A percentile compares a stretch with the other conserved stretches of the same genome.
Conservation (phyloP, 768 basidiomycete genomes). For the Amanita rubescens region DNA sequence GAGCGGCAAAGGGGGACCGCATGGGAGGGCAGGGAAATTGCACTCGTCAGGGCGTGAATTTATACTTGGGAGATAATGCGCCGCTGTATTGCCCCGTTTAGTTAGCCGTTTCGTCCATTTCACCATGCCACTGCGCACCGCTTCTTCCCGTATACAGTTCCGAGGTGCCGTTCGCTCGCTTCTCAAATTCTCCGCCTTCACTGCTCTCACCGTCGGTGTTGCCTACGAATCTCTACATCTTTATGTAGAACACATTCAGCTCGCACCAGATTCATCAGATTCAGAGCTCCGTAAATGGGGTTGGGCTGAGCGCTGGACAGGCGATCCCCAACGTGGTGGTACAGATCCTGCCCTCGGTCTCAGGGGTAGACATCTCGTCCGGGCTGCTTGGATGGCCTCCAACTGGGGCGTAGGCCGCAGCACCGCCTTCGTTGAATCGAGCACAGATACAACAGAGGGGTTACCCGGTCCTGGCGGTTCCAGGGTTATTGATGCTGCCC, state of each 20-base stretch:
- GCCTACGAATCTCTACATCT: slow-evolving; percentile 52
- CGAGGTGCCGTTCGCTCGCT: slow-evolving; percentile 37
- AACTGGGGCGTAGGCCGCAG: slow-evolving; percentile 51
- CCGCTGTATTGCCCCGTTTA: not conserved
- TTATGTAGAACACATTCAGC: slow-evolving; percentile 55
- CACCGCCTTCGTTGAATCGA: slow-evolving; percentile 29
- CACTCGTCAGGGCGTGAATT: not conserved
- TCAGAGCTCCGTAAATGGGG: slow-evolving; percentile 51
- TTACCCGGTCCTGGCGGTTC: slow-evolving; percentile 26
- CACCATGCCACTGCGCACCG: not conserved
- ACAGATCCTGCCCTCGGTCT: slow-evolving; percentile 68
- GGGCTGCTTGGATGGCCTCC: slow-evolving; percentile 66
- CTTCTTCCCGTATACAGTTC: slow-evolving; percentile 21
- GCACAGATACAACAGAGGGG: slow-evolving; percentile 24
- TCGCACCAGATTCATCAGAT: slow-evolving; percentile 41
- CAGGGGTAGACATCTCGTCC: slow-evolving; percentile 50
- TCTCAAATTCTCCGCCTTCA: slow-evolving; percentile 41
- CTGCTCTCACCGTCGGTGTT: slow-evolving; percentile 34
- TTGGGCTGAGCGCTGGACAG: slow-evolving; percentile 65
- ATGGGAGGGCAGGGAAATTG: not conserved
- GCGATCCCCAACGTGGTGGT: slow-evolving; percentile 43
- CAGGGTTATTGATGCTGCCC: slow-evolving; percentile 44
- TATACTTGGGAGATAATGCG: not conserved
- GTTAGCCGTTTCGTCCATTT: not conserved
- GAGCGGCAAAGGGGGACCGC: slow-evolving; percentile 13